Base-by-base conservation (phyloP, 257 asterid species). In the Petunia secreta region DNA sequence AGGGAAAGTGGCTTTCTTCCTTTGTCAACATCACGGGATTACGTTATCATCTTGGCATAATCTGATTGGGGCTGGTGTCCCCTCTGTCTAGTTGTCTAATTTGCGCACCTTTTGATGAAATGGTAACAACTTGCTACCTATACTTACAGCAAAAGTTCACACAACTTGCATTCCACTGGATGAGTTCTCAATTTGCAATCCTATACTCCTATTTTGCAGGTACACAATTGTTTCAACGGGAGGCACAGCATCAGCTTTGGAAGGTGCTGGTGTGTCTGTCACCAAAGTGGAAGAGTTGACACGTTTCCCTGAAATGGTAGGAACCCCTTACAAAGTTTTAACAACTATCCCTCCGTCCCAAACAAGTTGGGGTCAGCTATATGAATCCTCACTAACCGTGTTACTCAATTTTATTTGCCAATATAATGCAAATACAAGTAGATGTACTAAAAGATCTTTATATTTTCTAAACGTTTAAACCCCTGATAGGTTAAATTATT, bases 211-310 rank as follows among this genome's bases (percentile, higher is more conserved):
- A 73, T 73, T 65, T 59, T 62, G 40, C 75, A 95, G 99, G 78
- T 93, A 86, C 88, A 92, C 92, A 75, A 94, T 95, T 86, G 94
- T 95, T 83, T 95, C 99, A 75, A 94, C 98, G 7, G 99, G 99
- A 87, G 98, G 99, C 80, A 95, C 99, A 44, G 93, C 98, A 54
- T 88, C 93, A n/a, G 82, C 99, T 79, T 80, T 95, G 84, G 97
- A 91, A 86, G 80, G 79, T 73, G 85, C 87, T 75, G 98, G 99
- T 50, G 91, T 95, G 68, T 63, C 92, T 58, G 99, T 93, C 62
- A 92, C 97, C 81, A 93, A 93, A 90, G 99, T 95, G 67, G 98
- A 95, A 88, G 97, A 93, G 83, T 94, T 95, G 60, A 95, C 99
- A 25, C 48, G 79, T 82, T 93, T 92, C 78, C 99, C 99, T 71